Base-by-base conservation (phyloP, 2,329 filamentous ascomycete genomes). In the Trichoderma simmonsii region DNA sequence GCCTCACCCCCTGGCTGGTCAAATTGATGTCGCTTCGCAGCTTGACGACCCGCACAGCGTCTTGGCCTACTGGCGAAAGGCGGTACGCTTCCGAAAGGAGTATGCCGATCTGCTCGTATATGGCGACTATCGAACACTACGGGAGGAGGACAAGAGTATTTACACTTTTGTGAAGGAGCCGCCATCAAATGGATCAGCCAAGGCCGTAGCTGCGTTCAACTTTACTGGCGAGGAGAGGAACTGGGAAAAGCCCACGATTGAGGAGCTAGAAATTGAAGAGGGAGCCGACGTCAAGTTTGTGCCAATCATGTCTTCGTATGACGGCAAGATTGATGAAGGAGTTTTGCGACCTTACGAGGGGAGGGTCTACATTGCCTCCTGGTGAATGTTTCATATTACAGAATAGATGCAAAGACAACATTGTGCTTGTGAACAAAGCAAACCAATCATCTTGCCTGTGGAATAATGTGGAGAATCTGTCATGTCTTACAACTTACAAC, bases 21-120 rank as follows among this genome's bases (percentile, higher is more conserved):
- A 81, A 14, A 80, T 90, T 77, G 92, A 92, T 72, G 90, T 88
- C 1, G 84, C 85, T 12, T 81, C 83, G 2, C 90, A 92, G 77
- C 74, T 81, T 0, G 73, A 81, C 0, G 81, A 86, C 34, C 73
- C 79, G 0, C 72, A 79, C 0, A 84, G 84, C 30, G 78, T 79
- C 1, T 69, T 81, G 0, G 76, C 76, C 1, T 82, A 79, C 57
- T 82, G 80, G 80, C 78, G 76, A 71, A 79, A 77, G 28, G 71
- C 70, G 79, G 1, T 72, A 34, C 1, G 78, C 79, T 80, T 81
- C 68, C 74, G 81, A 51, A 76, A 75, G 8, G 76, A 81, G 66
- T 77, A 82, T 48, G 75, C 76, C 1, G 79, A 81, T 43, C 51
- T 81, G 1, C 68, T 78, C 12, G 80, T 81, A 0, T 82, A 82